phyloP scores from a whole-genome alignment of 1,284 basidiomycete genomes.

The Trichosporon asahii region DNA sequence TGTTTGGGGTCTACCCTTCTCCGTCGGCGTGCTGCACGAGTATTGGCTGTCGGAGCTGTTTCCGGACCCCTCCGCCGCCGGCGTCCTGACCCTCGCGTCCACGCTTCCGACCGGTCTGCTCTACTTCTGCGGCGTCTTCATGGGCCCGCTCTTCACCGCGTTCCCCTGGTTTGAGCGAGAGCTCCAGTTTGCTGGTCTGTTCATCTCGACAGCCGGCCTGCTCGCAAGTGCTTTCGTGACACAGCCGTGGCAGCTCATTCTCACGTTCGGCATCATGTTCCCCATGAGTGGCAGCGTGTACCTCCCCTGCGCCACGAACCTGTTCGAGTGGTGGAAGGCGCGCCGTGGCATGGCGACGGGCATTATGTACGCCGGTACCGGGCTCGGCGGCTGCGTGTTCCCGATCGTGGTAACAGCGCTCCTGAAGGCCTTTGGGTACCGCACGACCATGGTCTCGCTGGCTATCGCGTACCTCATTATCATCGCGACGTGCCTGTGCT shows the following conservation, averaged over 20 bases:
- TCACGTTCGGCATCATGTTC: conserved; percentile 47
- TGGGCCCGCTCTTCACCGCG: conserved; percentile 33
- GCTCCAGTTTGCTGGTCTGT: conserved; percentile 18
- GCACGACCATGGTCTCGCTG: conserved; percentile 43
- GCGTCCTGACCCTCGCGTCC: conserved; percentile 38
- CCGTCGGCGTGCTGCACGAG: conserved; percentile 42
- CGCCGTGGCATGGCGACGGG: conserved; percentile 46
- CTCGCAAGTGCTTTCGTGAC: conserved; percentile 29
- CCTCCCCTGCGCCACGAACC: conserved; percentile 45
- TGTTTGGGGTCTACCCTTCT: conserved; percentile 50
- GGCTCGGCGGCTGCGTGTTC: conserved; percentile 45
- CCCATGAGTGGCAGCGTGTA: conserved; percentile 31
- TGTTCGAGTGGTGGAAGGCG: conserved; percentile 49
- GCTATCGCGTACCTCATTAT: conserved; percentile 36
- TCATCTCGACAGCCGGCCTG: conserved; percentile 15
- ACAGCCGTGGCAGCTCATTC: conserved; percentile 46
- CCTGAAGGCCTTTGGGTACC: conserved; percentile 44
- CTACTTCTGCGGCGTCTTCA: conserved; percentile 42
- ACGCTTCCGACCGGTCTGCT: conserved; percentile 47
- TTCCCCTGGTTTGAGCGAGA: conserved; percentile 23
- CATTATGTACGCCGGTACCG: conserved; percentile 48
- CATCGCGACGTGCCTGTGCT: conserved; percentile 34
- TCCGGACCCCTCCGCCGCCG: conserved; percentile 24
- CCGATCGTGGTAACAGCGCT: conserved; percentile 46
- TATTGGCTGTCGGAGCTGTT: conserved; percentile 48